A percentile compares a stretch with the other conserved stretches of the same genome.
phyloP scores from a whole-genome alignment of 352 stramenopile genomes.

The Vaucheria bursata region DNA sequence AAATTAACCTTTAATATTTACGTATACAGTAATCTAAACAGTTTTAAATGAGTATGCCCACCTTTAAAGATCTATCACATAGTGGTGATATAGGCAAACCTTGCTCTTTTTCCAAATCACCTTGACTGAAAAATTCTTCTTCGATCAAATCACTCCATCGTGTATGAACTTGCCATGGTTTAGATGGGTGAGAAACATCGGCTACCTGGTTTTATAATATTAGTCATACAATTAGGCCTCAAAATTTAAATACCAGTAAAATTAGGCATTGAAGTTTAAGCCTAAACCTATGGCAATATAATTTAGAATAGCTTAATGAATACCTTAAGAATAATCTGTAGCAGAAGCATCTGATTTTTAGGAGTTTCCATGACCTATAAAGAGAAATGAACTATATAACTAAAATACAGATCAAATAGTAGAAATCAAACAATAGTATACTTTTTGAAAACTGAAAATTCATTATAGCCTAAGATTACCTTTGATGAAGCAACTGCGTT shows the following conservation, averaged over 20 bases:
- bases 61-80: slow-evolving; percentile 58
- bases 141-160: slow-evolving; percentile 72
- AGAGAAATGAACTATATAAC: not conserved
- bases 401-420: not conserved
- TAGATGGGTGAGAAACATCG: slow-evolving; percentile 49
- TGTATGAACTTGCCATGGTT: slow-evolving; percentile 51
- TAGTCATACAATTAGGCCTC: too few species aligned
- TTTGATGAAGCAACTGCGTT: slow-evolving; percentile 6
- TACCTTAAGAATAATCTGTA: slow-evolving; percentile 46
- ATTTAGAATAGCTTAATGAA: too few species aligned
- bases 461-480: not conserved
- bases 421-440: not conserved
- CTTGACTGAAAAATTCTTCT: slow-evolving; percentile 81
- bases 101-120: slow-evolving; percentile 74
- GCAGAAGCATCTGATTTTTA: slow-evolving; percentile 31
- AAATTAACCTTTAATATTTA: too few species aligned
- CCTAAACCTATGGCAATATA: too few species aligned
- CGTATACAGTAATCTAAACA: too few species aligned
- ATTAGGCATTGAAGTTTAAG: too few species aligned
- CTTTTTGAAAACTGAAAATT: not conserved
- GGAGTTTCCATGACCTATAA: not conserved
- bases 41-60: too few species aligned
- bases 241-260: too few species aligned
- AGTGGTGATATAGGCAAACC: slow-evolving; percentile 71
- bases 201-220: slow-evolving; percentile 21